These are phyloP conservation scores for Colletotrichum somersetense DNA, from an alignment of 2,329 filamentous ascomycete species.

Conservation along the genomic window DNA sequence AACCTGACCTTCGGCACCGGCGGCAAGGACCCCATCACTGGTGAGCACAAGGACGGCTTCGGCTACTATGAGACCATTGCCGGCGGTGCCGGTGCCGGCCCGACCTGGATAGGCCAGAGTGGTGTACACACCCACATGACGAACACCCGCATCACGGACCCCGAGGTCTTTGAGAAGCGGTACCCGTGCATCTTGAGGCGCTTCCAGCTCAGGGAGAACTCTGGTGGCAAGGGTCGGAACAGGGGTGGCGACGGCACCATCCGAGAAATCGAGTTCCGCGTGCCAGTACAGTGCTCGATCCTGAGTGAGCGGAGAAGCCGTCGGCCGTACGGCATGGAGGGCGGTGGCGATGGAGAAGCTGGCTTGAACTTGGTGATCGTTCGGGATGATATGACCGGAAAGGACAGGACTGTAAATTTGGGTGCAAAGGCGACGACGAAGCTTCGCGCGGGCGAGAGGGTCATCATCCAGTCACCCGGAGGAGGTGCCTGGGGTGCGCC, in stretches of 20 bases:
- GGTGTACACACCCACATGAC: slow-evolving; percentile 91
- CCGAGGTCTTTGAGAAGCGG: slow-evolving; percentile 81
- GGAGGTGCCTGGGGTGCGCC: slow-evolving; percentile 38
- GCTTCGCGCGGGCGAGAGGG: slow-evolving; percentile 35
- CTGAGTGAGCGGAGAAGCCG: slow-evolving; percentile 82
- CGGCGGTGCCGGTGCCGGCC: slow-evolving; percentile 80
- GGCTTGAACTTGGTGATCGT: slow-evolving; percentile 79
- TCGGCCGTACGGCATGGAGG: slow-evolving; percentile 80
- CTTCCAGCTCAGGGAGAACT: slow-evolving; percentile 74
- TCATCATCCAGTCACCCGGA: slow-evolving; percentile 41
- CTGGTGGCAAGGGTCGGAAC: slow-evolving; percentile 74
- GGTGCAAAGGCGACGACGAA: slow-evolving; percentile 42
- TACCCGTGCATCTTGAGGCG: slow-evolving; percentile 80
- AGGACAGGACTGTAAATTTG: slow-evolving; percentile 48
- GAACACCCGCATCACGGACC: slow-evolving; percentile 86
- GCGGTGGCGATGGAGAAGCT: slow-evolving; percentile 75
- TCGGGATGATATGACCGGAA: slow-evolving; percentile 47
- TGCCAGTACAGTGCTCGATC: slow-evolving; percentile 83
- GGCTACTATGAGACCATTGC: slow-evolving; percentile 91
- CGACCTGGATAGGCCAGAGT: slow-evolving; percentile 78
- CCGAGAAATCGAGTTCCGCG: slow-evolving; percentile 84
- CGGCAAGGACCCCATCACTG: slow-evolving; percentile 67
- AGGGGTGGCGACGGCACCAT: slow-evolving; percentile 82
- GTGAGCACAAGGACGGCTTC: slow-evolving; percentile 75
- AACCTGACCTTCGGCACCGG: slow-evolving; percentile 89